phyloP scores from a whole-genome alignment of 345 rosid genomes.

The Camelina laxa region DNA sequence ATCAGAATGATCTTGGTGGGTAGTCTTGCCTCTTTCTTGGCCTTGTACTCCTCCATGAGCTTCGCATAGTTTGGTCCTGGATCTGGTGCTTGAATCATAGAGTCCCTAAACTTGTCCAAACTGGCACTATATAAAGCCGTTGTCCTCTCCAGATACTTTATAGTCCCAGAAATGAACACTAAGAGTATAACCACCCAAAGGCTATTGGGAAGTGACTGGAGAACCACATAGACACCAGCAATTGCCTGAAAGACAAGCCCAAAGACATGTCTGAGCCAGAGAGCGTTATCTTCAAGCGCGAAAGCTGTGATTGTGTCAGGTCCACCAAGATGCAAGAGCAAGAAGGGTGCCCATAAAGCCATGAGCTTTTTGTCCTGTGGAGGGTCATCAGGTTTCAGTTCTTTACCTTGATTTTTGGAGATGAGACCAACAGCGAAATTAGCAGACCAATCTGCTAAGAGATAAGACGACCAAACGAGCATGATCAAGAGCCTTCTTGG shows the following conservation, averaged over 20 bases:
- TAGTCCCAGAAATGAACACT: conserved; percentile 57
- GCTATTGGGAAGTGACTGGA: conserved; percentile 44
- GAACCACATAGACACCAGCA: conserved; percentile 55
- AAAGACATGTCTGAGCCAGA: conserved; percentile 66
- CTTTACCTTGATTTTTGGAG: conserved; percentile 53
- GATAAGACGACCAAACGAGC: conserved; percentile 62
- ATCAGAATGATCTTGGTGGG: conserved; percentile 49
- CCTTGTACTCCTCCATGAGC: conserved; percentile 70
- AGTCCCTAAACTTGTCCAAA: conserved; percentile 59
- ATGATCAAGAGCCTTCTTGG: conserved; percentile 41
- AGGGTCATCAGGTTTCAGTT: not conserved
- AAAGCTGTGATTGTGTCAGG: conserved; percentile 73
- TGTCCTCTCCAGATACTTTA: conserved; percentile 68
- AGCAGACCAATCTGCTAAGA: conserved; percentile 68
- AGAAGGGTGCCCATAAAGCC: conserved; percentile 78
- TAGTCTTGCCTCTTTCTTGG: conserved; percentile 50
- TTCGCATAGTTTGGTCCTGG: conserved; percentile 67
- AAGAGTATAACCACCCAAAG: conserved; percentile 46
- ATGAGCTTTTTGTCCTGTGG: conserved; percentile 46
- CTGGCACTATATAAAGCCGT: conserved; percentile 62
- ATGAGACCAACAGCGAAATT: conserved; percentile 62
- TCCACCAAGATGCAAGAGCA: conserved; percentile 69
- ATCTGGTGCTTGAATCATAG: conserved; percentile 62
- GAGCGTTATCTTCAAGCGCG: conserved; percentile 71
- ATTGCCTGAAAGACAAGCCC: conserved; percentile 51